Evolutionary conservation across 2,329 filamentous ascomycete genomes (phyloP).

Genomic region (Xylaria multiplex): DNA sequence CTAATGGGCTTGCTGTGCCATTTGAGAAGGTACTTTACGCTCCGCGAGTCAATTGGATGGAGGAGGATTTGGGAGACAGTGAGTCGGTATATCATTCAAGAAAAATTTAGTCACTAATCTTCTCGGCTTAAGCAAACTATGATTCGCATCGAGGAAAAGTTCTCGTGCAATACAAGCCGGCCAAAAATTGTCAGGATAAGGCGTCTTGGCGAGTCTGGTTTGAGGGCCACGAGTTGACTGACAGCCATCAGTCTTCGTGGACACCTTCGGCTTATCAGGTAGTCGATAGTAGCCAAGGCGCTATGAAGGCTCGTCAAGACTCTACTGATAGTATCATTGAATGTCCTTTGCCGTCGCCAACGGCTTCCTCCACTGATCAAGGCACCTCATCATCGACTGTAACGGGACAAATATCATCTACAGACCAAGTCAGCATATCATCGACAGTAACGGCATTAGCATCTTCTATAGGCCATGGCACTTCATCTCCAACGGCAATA

Average conservation of each 20-base stretch:
- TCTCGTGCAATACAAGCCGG: constrained; percentile 14
- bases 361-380: background rate
- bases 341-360: background rate
- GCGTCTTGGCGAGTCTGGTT: constrained; percentile 18
- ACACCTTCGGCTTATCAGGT: background rate
- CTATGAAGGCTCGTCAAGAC: background rate
- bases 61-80: background rate
- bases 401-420: too few relatives aligned
- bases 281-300: background rate
- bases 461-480: too few relatives aligned
- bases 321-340: background rate
- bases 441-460: too few relatives aligned
- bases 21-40: constrained; percentile 4
- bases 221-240: constrained; percentile 1
- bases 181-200: constrained; percentile 3
- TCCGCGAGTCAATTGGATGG: background rate
- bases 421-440: too few relatives aligned
- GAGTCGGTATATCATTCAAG: background rate
- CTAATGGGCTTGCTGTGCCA: background rate
- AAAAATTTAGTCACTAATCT: background rate
- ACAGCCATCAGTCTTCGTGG: constrained; percentile 9
- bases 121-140: background rate
- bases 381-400: background rate
- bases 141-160: constrained; percentile 4
- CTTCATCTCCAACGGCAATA: too few relatives aligned